phyloP scores from a whole-genome alignment of 345 rosid genomes.

The Rhodamnia rubescens region DNA sequence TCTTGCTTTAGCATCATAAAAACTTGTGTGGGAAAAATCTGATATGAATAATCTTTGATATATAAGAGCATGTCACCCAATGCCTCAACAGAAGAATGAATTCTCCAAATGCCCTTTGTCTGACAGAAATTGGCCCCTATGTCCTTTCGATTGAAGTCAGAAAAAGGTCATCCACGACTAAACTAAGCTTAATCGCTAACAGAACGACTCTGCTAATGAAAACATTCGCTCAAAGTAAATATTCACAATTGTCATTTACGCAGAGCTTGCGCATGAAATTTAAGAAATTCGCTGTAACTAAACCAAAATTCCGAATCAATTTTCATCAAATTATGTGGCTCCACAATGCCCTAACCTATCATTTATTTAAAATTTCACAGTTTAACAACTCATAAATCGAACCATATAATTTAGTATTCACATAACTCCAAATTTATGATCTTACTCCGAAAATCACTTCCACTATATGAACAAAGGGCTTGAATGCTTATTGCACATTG shows the following conservation, averaged over 20 bases:
- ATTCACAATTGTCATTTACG: no score
- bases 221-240: no score
- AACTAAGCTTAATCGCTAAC: no score
- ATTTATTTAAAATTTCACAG: no score
- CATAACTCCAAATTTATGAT: neutral
- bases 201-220: no score
- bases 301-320: no score
- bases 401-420: no score
- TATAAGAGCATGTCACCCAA: neutral
- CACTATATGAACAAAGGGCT: neutral
- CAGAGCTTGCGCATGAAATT: no score
- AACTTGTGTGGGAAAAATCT: neutral
- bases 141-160: neutral
- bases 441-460: neutral
- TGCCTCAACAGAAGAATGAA: neutral
- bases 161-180: neutral
- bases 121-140: neutral
- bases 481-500: fast-evolving
- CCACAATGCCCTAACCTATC: neutral
- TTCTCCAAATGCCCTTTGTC: neutral
- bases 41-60: neutral
- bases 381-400: neutral
- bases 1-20: neutral
- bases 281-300: no score
- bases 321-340: no score